Percentiles rank a stretch among this genome's conserved stretches.
Conservation (phyloP, 176 grass and related monocot genomes). For the Areca catechu region DNA sequence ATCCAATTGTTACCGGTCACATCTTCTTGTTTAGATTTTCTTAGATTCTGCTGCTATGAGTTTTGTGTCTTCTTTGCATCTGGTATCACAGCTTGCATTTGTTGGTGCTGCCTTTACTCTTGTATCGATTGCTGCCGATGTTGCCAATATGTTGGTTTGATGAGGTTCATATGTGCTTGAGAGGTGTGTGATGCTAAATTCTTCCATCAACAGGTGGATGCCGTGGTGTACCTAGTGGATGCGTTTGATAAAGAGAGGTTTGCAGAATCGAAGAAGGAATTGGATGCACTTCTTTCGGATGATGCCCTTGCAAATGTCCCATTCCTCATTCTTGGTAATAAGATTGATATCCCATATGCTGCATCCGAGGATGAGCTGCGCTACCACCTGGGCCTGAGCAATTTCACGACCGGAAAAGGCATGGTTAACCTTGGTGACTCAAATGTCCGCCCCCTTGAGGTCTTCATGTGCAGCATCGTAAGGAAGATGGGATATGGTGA, state of each 20-base stretch:
- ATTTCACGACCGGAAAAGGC: slow-evolving; percentile 78
- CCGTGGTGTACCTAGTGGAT: slow-evolving; percentile 80
- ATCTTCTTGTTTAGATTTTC: too few species aligned
- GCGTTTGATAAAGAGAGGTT: slow-evolving; percentile 72
- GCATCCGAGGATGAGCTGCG: slow-evolving; percentile 62
- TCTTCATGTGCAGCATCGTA: slow-evolving; percentile 89
- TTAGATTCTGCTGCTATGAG: too few species aligned
- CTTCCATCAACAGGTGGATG: slow-evolving; percentile 46
- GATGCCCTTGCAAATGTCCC: slow-evolving; percentile 53
- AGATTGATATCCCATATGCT: slow-evolving; percentile 69
- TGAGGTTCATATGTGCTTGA: background rate
- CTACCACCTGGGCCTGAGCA: slow-evolving; percentile 59
- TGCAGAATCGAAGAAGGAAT: slow-evolving; percentile 64
- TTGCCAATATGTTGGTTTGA: background rate
- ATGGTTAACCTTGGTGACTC: slow-evolving; percentile 52
- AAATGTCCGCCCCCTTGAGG: slow-evolving; percentile 60
- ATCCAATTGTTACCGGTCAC: too few species aligned
- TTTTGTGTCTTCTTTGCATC: too few species aligned
- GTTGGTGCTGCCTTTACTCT: too few species aligned
- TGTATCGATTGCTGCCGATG: slow-evolving; percentile 7
- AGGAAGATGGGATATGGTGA: slow-evolving; percentile 87
- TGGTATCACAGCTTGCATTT: too few species aligned
- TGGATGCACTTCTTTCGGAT: slow-evolving; percentile 63
- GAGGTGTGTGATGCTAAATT: background rate
- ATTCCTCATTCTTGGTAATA: slow-evolving; percentile 73